Conservation (phyloP, 2,329 filamentous ascomycete genomes). For the Juglanconis sp. region DNA sequence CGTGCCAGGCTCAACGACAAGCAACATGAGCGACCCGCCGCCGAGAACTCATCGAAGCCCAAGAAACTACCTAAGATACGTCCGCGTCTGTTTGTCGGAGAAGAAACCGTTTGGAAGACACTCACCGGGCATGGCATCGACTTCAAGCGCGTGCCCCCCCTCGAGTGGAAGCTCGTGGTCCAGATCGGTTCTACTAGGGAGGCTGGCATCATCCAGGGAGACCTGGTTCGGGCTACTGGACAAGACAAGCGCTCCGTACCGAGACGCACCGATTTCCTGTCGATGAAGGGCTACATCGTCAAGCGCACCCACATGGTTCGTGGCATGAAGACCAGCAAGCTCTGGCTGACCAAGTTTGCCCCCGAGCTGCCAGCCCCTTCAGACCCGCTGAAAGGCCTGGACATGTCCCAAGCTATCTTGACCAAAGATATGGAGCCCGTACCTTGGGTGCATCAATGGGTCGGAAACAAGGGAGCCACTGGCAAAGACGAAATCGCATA, state of each 20-base stretch:
- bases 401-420: conserved; percentile 30
- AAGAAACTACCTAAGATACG: conserved; percentile 17
- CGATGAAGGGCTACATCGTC: conserved; percentile 59
- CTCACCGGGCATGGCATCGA: conserved; percentile 59
- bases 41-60: not conserved
- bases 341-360: conserved; percentile 57
- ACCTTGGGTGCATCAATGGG: conserved; percentile 55
- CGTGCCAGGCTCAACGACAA: conserved; percentile 9
- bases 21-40: conserved; percentile 1
- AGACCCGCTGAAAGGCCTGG: conserved; percentile 23
- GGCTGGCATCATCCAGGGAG: conserved; percentile 58
- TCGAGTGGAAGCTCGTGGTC: conserved; percentile 57
- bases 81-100: conserved; percentile 45
- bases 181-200: conserved; percentile 54
- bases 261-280: conserved; percentile 56
- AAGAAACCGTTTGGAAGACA: conserved; percentile 57
- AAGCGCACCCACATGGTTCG: conserved; percentile 58
- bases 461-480: conserved; percentile 40
- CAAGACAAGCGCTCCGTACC: conserved; percentile 64
- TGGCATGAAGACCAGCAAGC: conserved; percentile 59
- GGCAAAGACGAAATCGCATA: conserved; percentile 44
- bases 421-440: conserved; percentile 48
- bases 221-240: conserved; percentile 53
- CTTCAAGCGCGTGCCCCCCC: conserved; percentile 53
- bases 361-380: conserved; percentile 32